Evolutionary conservation across 2,329 filamentous ascomycete species (phyloP), one percentile per base, ranked within the genome.

Genomic region (Alternaria conjuncta): DNA sequence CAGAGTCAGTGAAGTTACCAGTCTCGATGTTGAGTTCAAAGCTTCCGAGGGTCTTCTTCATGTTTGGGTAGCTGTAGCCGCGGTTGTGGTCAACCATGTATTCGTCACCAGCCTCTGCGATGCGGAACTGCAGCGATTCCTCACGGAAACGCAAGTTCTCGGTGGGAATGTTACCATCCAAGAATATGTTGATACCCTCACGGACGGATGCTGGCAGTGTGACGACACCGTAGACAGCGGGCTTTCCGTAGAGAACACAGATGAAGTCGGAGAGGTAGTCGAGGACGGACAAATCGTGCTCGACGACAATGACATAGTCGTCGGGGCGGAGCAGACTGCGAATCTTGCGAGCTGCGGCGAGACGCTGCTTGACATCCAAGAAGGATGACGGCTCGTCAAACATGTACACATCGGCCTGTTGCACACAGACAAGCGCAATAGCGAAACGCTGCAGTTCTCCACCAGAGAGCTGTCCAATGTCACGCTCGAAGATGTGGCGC

Each of bases 351-450:
- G 93, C 95, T 67, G 96, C 96, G 72, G 91, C 92, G 71, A 99
- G 86, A 90, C 96, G 92, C 84, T 99, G 96, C 88, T 98, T 98
- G 79, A 99, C 96, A 91, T 99, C 96, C 62, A 99, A 88, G 82
- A 97, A 99, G 41, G 96, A 99, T 44, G 95, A 98, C 18, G 96
- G 96, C 85, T 99, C 96, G 82, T 99, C 96, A 77, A 99, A 99
- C 96, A 99, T 98, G 87, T 99, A 99, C 84, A 81, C 78, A 80
- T 99, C 96, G 72, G 95, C 95, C 76, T 97, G 90, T 81, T 98
- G 95, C 21, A 98, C 94, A 76, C 94, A 97, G 67, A 97, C 94
- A 55, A 95, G 92, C 76, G 92, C 96, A 73, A 99, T 97, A 74
- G 96, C 96, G 76, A 99, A 99, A 82, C 96, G 92, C 83, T 99